Evolutionary conservation across 1,139 yeast genomes (phyloP).

Genomic region (Candida gigantensis): DNA sequence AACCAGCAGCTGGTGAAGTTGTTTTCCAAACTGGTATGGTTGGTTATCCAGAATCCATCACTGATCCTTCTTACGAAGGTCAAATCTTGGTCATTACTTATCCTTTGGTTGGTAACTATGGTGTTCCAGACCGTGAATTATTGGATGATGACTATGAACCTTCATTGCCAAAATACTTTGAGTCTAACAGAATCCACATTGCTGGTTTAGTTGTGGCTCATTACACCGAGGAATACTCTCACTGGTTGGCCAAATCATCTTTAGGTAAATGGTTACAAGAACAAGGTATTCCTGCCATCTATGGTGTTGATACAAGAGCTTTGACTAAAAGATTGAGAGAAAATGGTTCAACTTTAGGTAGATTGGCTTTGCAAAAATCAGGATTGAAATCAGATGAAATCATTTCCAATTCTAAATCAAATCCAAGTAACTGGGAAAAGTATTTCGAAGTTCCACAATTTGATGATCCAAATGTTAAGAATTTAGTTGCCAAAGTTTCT

Average conservation of each 20-base stretch:
- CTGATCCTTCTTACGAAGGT: slow-evolving; percentile 98
- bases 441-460: slow-evolving; percentile 80
- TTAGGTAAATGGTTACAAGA: slow-evolving; percentile 92
- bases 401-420: slow-evolving; percentile 15
- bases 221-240: slow-evolving; percentile 95
- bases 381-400: slow-evolving; percentile 38
- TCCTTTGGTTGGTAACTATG: slow-evolving; percentile 97
- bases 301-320: slow-evolving; percentile 96
- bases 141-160: slow-evolving; percentile 72
- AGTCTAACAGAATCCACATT: slow-evolving; percentile 86
- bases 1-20: slow-evolving; percentile 90
- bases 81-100: slow-evolving; percentile 96
- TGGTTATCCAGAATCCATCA: slow-evolving; percentile 97
- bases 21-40: slow-evolving; percentile 99
- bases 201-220: slow-evolving; percentile 98
- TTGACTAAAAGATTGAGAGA: slow-evolving; percentile 91
- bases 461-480: slow-evolving; percentile 89
- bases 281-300: slow-evolving; percentile 92
- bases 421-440: slow-evolving; percentile 48
- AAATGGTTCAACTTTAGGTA: slow-evolving; percentile 90
- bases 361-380: slow-evolving; percentile 64
- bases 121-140: slow-evolving; percentile 89
- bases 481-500: slow-evolving; percentile 91
- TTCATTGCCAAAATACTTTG: slow-evolving; percentile 86
- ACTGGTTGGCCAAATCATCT: slow-evolving; percentile 87